phyloP scores from a whole-genome alignment of 1,139 yeast genomes.

The Kodamaea arcana region DNA sequence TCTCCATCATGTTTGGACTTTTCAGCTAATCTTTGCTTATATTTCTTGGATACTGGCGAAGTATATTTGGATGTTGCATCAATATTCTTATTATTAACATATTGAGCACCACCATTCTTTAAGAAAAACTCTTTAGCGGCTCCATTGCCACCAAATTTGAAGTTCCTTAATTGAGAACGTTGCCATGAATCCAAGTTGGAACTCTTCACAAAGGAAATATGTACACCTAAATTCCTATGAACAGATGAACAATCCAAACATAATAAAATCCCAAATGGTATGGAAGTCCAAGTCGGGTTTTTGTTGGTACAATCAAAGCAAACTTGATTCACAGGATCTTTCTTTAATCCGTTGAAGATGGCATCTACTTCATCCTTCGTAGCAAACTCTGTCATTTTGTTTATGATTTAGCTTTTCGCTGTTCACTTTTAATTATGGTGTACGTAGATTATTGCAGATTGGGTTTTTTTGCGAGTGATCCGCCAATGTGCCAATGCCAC shows the following conservation, averaged over 20 bases:
- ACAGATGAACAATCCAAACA: constrained; percentile 50
- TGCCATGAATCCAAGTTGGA: constrained; percentile 91
- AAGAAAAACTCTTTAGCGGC: constrained; percentile 76
- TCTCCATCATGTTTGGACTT: constrained; percentile 64
- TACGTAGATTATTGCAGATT: too few relatives aligned
- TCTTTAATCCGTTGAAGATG: constrained; percentile 55
- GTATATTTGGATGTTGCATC: constrained; percentile 80
- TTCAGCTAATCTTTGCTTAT: constrained; percentile 72
- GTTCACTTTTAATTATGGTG: not conserved
- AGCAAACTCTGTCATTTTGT: constrained; percentile 39
- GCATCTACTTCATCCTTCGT: constrained; percentile 58
- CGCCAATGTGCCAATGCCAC: too few relatives aligned
- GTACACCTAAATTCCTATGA: constrained; percentile 49
- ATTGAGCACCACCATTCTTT: constrained; percentile 81
- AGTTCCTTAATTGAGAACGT: constrained; percentile 77
- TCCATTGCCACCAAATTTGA: constrained; percentile 91
- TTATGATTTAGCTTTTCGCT: constrained; percentile 1
- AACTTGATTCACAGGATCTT: constrained; percentile 69
- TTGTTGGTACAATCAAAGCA: constrained; percentile 65
- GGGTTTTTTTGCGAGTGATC: too few relatives aligned
- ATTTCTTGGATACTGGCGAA: constrained; percentile 70
- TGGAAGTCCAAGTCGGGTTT: constrained; percentile 51
- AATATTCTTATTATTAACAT: constrained; percentile 41
- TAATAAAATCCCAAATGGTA: constrained; percentile 46
- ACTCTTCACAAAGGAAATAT: constrained; percentile 68